These are phyloP conservation scores for Eucalyptus regnans DNA, from an alignment of 345 rosid genomes.

Conservation along the genomic window DNA sequence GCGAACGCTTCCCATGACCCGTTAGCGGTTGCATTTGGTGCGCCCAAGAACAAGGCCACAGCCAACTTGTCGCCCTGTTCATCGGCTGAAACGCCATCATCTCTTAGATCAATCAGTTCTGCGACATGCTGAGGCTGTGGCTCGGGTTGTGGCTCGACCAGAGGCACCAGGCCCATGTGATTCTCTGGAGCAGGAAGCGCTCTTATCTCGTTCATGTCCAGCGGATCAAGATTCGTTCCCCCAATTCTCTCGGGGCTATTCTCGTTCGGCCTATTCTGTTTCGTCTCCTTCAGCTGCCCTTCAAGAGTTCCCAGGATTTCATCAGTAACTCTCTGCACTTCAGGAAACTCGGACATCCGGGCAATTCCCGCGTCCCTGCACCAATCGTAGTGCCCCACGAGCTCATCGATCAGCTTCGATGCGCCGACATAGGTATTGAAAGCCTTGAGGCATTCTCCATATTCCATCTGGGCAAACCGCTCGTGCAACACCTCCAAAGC, in stretches of 20 bases:
- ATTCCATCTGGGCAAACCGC: slow-evolving; percentile 67
- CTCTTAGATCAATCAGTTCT: slow-evolving; percentile 65
- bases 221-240: not conserved
- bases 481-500: slow-evolving; percentile 63
- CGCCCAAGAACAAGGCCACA: slow-evolving; percentile 57
- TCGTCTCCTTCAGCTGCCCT: slow-evolving; percentile 26
- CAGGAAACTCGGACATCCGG: slow-evolving; percentile 74
- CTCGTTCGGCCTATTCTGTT: not conserved
- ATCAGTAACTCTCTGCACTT: slow-evolving; percentile 68
- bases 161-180: not conserved
- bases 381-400: slow-evolving; percentile 60
- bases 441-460: slow-evolving; percentile 58
- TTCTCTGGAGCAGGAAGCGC: slow-evolving; percentile 68
- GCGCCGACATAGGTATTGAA: slow-evolving; percentile 63
- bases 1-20: slow-evolving; percentile 85
- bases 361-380: slow-evolving; percentile 73
- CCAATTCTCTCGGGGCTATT: slow-evolving; percentile 41
- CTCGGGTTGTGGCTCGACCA: slow-evolving; percentile 43
- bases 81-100: slow-evolving; percentile 45
- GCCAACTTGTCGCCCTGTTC: slow-evolving; percentile 80
- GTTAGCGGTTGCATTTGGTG: slow-evolving; percentile 20
- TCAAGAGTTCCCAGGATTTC: slow-evolving; percentile 62
- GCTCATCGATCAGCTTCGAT: slow-evolving; percentile 71
- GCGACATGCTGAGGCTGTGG: slow-evolving; percentile 26
- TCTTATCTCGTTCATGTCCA: slow-evolving; percentile 58